A percentile compares a stretch with the other conserved stretches of the same genome.
phyloP scores from a whole-genome alignment of 352 stramenopile species.

The Phytophthora citrophthora region DNA sequence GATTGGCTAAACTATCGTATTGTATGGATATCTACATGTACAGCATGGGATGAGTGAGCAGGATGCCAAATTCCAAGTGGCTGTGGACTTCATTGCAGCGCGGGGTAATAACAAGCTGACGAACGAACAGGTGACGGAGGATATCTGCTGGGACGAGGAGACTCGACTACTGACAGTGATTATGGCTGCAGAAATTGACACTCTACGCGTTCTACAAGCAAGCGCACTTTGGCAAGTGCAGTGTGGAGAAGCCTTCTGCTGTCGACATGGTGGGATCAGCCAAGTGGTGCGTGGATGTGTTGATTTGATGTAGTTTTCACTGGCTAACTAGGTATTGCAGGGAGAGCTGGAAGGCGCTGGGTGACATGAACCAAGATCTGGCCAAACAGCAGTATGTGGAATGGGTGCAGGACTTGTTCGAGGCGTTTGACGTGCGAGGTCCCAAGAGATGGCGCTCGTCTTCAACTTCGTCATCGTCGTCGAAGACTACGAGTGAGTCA shows the following conservation, averaged over 20 bases:
- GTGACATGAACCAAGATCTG: conserved; percentile 54
- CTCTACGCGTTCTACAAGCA: conserved; percentile 88
- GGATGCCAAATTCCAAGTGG: conserved; percentile 76
- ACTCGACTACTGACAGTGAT: conserved; percentile 15
- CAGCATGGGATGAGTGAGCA: conserved; percentile 66
- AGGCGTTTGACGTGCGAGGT: conserved; percentile 64
- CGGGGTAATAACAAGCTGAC: conserved; percentile 54
- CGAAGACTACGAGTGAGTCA: conserved; percentile 34
- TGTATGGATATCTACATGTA: not conserved
- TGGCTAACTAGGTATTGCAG: conserved; percentile 15
- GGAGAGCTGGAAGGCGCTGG: conserved; percentile 75
- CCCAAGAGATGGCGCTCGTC: conserved; percentile 30
- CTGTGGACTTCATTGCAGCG: conserved; percentile 66
- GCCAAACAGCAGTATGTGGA: conserved; percentile 76
- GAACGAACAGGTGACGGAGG: conserved; percentile 61
- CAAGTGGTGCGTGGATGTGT: conserved; percentile 60
- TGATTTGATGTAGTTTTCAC: not conserved
- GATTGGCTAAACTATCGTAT: conserved; percentile 10
- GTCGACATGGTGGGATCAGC: conserved; percentile 69
- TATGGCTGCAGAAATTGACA: conserved; percentile 55
- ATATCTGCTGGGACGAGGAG: not conserved
- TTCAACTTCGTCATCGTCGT: conserved; percentile 17
- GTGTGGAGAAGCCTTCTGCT: conserved; percentile 60
- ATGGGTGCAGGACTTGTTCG: conserved; percentile 74
- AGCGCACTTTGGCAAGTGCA: conserved; percentile 66